A percentile compares a stretch with the other conserved stretches of the same genome.
phyloP scores from a whole-genome alignment of 805 yeast genomes.

The Pichia sporocuriosa region DNA sequence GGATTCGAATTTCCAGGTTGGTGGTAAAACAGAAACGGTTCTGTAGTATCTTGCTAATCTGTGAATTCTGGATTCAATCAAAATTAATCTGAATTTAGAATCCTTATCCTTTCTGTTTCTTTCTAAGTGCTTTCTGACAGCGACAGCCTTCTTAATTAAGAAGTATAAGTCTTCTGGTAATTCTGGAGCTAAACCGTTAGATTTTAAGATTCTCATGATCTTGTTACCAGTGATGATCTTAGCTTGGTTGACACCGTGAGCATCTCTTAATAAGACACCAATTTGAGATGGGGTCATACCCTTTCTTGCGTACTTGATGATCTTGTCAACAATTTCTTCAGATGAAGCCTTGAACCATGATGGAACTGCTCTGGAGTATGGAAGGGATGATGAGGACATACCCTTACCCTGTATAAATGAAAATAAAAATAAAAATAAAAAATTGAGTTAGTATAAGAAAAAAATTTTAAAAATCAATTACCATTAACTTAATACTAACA shows the following conservation, averaged over 20 bases:
- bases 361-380: slow-evolving; percentile 98
- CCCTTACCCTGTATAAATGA: slow-evolving; percentile 85
- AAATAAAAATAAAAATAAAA: slow-evolving; percentile 14
- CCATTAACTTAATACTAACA: slow-evolving; percentile 28
- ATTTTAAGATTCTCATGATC: slow-evolving; percentile 97
- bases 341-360: slow-evolving; percentile 98
- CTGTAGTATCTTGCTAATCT: slow-evolving; percentile 99
- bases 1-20: slow-evolving; percentile 99
- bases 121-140: slow-evolving; percentile 99
- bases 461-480: slow-evolving; percentile 19
- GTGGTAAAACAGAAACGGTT: slow-evolving; percentile 98
- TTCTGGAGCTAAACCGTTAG: slow-evolving; percentile 99
- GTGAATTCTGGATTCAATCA: slow-evolving; percentile 99
- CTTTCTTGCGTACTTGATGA: slow-evolving; percentile 99
- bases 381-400: slow-evolving; percentile 97
- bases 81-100: slow-evolving; percentile 99
- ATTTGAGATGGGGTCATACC: slow-evolving; percentile 99
- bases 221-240: slow-evolving; percentile 98
- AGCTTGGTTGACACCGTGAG: slow-evolving; percentile 99
- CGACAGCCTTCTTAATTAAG: slow-evolving; percentile 98
- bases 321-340: slow-evolving; percentile 95
- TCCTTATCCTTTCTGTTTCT: slow-evolving; percentile 99
- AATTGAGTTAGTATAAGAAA: slow-evolving; percentile 29
- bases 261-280: slow-evolving; percentile 99
- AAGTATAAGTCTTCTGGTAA: slow-evolving; percentile 99